These are phyloP conservation scores for Ophiostoma piceae DNA, from an alignment of 2,329 filamentous ascomycete genomes.

Conservation along the genomic window DNA sequence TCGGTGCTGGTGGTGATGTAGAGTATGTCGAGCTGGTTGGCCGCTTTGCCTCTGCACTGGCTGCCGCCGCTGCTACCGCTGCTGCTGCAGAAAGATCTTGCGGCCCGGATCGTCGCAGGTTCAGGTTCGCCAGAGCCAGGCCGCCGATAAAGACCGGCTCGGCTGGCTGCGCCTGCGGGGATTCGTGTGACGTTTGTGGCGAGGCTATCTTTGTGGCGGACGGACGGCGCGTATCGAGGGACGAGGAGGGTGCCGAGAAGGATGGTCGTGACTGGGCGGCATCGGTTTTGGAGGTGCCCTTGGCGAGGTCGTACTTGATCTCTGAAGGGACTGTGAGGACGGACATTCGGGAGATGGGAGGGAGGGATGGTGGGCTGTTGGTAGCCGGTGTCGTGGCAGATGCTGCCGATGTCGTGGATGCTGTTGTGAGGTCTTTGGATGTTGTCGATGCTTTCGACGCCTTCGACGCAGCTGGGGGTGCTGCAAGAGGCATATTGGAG, in stretches of 20 bases:
- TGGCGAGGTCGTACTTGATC: conserved; percentile 19
- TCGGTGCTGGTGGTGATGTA: conserved; percentile 27
- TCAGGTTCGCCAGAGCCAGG: conserved; percentile 49
- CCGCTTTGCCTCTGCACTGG: conserved; percentile 6
- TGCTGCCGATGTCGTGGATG: conserved; percentile 22
- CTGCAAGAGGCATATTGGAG: neutral
- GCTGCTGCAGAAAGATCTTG: conserved; percentile 28
- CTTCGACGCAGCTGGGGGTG: neutral
- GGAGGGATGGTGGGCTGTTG: conserved; percentile 44
- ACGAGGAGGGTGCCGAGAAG: conserved; percentile 26
- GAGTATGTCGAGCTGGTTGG: neutral
- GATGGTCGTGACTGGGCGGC: neutral
- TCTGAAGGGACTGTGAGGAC: conserved; percentile 44
- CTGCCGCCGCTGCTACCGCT: conserved; percentile 25
- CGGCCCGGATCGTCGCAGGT: conserved; percentile 40
- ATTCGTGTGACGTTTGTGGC: conserved; percentile 25
- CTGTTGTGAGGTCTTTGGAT: neutral
- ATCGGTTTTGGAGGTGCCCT: conserved; percentile 28
- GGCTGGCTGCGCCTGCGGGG: conserved; percentile 34
- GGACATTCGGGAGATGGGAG: conserved; percentile 45
- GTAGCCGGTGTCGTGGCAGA: neutral
- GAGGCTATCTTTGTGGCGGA: conserved; percentile 15
- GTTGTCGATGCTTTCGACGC: neutral
- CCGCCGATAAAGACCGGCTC: conserved; percentile 51
- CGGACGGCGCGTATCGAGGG: conserved; percentile 19